phyloP scores from a whole-genome alignment of 441 rosid genomes.

The Eruca vesicaria region DNA sequence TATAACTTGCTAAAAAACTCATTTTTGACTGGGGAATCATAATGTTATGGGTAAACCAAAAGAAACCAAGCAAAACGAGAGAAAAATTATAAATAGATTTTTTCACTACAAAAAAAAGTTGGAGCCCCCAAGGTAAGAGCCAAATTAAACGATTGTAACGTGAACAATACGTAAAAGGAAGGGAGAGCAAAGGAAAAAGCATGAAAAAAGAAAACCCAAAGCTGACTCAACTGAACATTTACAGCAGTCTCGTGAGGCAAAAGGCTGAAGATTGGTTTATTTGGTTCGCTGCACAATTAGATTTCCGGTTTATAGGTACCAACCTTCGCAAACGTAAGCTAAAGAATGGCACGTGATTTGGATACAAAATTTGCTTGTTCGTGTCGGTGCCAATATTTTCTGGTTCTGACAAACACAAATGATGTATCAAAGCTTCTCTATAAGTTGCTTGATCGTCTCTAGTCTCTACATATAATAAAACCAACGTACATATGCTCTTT shows the following conservation, averaged over 20 bases:
- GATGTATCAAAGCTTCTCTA: too few relatives aligned
- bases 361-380: not conserved
- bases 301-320: not conserved
- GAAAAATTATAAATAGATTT: not conserved
- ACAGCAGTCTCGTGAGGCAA: not conserved
- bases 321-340: not conserved
- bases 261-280: not conserved
- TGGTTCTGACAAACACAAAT: not conserved
- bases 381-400: not conserved
- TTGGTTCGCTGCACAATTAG: not conserved
- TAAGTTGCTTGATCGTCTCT: too few relatives aligned
- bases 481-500: too few relatives aligned
- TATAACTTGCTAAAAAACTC: too few relatives aligned
- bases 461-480: too few relatives aligned
- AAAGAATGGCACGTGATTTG: not conserved
- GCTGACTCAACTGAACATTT: not conserved
- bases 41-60: not conserved
- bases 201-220: not conserved
- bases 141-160: not conserved
- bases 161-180: not conserved
- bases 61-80: not conserved
- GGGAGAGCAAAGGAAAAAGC: not conserved
- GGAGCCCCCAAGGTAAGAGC: not conserved
- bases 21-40: too few relatives aligned
- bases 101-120: not conserved